Conservation (phyloP, 805 yeast genomes). For the Candida rishiriensis region DNA sequence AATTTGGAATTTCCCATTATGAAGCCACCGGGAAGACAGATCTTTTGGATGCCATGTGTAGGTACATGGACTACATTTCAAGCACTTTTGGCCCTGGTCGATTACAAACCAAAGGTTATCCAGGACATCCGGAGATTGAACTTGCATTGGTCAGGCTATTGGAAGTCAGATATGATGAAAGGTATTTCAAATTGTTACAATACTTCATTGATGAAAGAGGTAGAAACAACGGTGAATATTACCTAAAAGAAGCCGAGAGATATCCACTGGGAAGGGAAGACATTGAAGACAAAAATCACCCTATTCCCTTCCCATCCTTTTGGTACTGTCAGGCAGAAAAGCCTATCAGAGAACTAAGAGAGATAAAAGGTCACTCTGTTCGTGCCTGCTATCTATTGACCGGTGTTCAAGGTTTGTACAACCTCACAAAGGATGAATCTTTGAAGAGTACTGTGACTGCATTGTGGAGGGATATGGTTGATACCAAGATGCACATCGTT, state of each 20-base stretch:
- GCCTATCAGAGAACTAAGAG: conserved; percentile 14
- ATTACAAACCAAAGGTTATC: conserved; percentile 20
- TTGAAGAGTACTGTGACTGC: conserved; percentile 11
- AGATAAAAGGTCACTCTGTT: conserved; percentile 24
- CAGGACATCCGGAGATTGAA: conserved; percentile 27
- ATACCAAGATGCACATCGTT: conserved; percentile 19
- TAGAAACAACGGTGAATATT: conserved; percentile 16
- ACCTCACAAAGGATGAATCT: conserved; percentile 11
- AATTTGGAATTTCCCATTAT: conserved; percentile 22
- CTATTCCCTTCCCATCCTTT: conserved; percentile 10
- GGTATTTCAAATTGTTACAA: conserved; percentile 15
- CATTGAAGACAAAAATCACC: conserved; percentile 6
- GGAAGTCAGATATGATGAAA: conserved; percentile 13
- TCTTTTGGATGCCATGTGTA: conserved; percentile 15
- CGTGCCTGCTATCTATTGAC: conserved; percentile 19
- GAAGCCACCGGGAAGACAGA: conserved; percentile 14
- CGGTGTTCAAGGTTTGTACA: conserved; percentile 21
- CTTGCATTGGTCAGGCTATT: conserved; percentile 21
- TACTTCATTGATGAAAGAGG: conserved; percentile 24
- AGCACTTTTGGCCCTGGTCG: conserved; percentile 18
- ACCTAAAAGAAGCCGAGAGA: conserved; percentile 13
- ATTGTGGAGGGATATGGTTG: conserved; percentile 20
- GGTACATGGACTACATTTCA: conserved; percentile 18
- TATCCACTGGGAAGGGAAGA: conserved; percentile 7
- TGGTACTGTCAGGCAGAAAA: conserved; percentile 24